Conservation (phyloP, 352 stramenopile species). For the Thraustochytrium striatum region DNA sequence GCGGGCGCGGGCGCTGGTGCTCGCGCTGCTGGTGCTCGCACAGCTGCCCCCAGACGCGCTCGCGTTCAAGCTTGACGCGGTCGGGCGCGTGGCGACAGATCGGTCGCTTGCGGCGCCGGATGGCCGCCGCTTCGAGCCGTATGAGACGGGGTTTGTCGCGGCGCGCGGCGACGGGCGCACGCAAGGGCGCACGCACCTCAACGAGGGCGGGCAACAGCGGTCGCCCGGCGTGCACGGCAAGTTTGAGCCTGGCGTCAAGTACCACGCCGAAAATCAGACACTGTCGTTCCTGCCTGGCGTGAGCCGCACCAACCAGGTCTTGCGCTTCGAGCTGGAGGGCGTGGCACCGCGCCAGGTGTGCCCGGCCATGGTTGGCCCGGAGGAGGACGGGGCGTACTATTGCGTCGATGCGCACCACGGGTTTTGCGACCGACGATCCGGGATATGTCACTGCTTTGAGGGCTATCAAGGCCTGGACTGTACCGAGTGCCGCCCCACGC, state of each 20-base stretch:
- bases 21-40: too few relatives aligned
- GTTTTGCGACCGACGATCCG: constrained; percentile 85
- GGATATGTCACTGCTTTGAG: constrained; percentile 85
- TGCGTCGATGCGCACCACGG: constrained; percentile 80
- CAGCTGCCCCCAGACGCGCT: too few relatives aligned
- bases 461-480: constrained; percentile 86
- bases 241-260: constrained; percentile 56
- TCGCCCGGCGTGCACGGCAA: constrained; percentile 64
- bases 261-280: constrained; percentile 55
- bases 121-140: constrained; percentile 80
- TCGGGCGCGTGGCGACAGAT: too few relatives aligned
- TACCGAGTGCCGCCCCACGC: constrained; percentile 72
- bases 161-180: constrained; percentile 72
- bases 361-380: constrained; percentile 66
- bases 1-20: too few relatives aligned
- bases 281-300: constrained; percentile 54
- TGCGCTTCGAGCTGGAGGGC: constrained; percentile 50
- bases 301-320: constrained; percentile 39
- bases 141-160: constrained; percentile 70
- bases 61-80: too few relatives aligned
- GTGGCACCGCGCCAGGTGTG: constrained; percentile 54
- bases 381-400: constrained; percentile 81
- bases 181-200: constrained; percentile 65
- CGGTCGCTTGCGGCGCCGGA: too few relatives aligned
- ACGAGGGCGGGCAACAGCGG: constrained; percentile 70